These are phyloP conservation scores for Tricholoma sp. DNA, from an alignment of 768 basidiomycete species.

Conservation along the genomic window DNA sequence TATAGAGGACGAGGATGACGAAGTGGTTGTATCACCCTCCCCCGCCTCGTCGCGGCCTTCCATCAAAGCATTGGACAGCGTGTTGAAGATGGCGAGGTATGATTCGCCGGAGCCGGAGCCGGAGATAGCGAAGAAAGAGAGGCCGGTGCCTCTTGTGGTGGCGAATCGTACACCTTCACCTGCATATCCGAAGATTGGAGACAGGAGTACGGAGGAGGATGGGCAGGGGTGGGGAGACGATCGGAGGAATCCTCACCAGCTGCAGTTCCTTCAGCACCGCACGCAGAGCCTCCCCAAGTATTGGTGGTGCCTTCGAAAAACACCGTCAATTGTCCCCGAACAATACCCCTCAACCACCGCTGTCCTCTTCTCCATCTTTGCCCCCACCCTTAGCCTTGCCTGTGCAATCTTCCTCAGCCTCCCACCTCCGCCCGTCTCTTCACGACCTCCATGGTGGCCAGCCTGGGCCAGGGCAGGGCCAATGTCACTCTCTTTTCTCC, in stretches of 20 bases:
- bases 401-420: constrained; percentile 6
- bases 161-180: constrained; percentile 25
- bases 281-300: background rate
- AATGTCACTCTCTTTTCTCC: constrained; percentile 38
- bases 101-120: constrained; percentile 18
- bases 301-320: background rate
- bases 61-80: background rate
- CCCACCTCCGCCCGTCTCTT: constrained; percentile 27
- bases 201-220: constrained; percentile 1
- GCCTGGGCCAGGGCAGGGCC: constrained; percentile 25
- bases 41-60: background rate
- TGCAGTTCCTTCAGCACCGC: constrained; percentile 7
- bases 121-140: constrained; percentile 8
- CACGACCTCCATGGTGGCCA: constrained; percentile 25
- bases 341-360: background rate
- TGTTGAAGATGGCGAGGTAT: background rate
- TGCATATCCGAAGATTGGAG: background rate
- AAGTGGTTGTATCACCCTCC: constrained; percentile 13
- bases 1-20: constrained; percentile 2
- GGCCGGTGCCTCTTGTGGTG: constrained; percentile 13
- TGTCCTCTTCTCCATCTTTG: constrained; percentile 7
- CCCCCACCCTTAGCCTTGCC: constrained; percentile 3
- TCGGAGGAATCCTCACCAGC: constrained; percentile 9
- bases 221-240: background rate
- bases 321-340: background rate